Conservation (phyloP, 495 filamentous ascomycete species). For the Aspergillus cavernicola region DNA sequence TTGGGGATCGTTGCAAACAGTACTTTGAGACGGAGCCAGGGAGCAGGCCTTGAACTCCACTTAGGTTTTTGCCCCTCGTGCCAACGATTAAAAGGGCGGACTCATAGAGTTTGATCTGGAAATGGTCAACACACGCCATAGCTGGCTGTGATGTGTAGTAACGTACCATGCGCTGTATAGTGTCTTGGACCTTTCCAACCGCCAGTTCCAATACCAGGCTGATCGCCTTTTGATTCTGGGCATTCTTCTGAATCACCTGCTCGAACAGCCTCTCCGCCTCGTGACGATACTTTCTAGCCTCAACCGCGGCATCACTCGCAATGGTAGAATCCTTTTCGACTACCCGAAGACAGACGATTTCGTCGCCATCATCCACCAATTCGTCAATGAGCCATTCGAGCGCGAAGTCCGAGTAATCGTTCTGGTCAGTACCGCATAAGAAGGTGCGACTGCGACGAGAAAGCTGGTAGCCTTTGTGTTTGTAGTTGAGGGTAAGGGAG, state of each 20-base stretch:
- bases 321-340: conserved; percentile 81
- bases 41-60: conserved; percentile 85
- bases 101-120: conserved; percentile 85
- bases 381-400: conserved; percentile 93
- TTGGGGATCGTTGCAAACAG: conserved; percentile 90
- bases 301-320: conserved; percentile 60
- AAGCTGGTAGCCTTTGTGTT: conserved; percentile 85
- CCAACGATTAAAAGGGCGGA: conserved; percentile 95
- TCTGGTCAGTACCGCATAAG: conserved; percentile 89
- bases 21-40: conserved; percentile 94
- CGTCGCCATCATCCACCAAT: conserved; percentile 93
- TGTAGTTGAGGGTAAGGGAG: conserved; percentile 80
- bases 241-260: conserved; percentile 79
- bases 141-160: too few relatives aligned
- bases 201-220: conserved; percentile 85
- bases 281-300: conserved; percentile 71
- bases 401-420: conserved; percentile 93
- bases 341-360: conserved; percentile 89
- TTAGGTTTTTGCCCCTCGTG: conserved; percentile 80
- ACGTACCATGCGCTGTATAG: conserved; percentile 87
- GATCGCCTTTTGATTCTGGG: conserved; percentile 72
- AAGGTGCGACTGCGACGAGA: conserved; percentile 85
- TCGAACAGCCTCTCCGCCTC: conserved; percentile 76
- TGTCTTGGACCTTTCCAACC: conserved; percentile 85
- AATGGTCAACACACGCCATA: conserved; percentile 14